Evolutionary conservation across 83 land plant species (phyloP), one percentile per base, ranked within the genome.

Genomic region (Isoetes engelmannii): DNA sequence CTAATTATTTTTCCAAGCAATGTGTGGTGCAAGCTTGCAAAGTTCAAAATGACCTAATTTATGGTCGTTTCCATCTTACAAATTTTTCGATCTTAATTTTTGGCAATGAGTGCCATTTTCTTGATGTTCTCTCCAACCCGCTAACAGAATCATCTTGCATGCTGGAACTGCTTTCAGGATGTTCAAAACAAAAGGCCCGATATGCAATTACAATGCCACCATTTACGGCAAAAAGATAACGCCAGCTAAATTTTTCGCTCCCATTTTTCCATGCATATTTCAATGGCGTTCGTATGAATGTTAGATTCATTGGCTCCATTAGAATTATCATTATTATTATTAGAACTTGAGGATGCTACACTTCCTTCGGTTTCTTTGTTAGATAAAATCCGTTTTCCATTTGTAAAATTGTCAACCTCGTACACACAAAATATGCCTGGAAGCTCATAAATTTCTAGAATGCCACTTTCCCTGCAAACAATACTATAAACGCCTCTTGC

Each of bases 131-230:
- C n/a, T n/a, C 58, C 4, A 47, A 56, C 12, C 15, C 57, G 68
- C 71, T 68, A 15, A 51, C 54, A 12, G 15, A 51, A 10, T 50
- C 51, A 5, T 61, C 84, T 43, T 86, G 88, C 57, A 7, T 48
- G 69, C 80, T 81, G 5, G 78, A 49, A 18, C 74, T 58, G 72
- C 69, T 79, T 28, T 90, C 96, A n/a, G 74, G 72, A 47, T 80
- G 85, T 63, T 92, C 97, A 76, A 76, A 92, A 13, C 86, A 59
- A 71, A 82, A 96, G 47, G 99, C 99, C 73, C 88, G 94, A 75
- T 92, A 96, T 58, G 87, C 89, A 4, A 96, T 83, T 67, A 89
- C 65, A 42, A 91, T 89, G 37, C 99, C 99, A 83, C 91, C 99
- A 71, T 74, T 87, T 55, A 89, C 70, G 46, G 78, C 95, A 75